Percentiles rank a stretch among this genome's conserved stretches.
Evolutionary conservation across 1,284 basidiomycete species (phyloP).

Genomic region (Ceratobasidium sp.): DNA sequence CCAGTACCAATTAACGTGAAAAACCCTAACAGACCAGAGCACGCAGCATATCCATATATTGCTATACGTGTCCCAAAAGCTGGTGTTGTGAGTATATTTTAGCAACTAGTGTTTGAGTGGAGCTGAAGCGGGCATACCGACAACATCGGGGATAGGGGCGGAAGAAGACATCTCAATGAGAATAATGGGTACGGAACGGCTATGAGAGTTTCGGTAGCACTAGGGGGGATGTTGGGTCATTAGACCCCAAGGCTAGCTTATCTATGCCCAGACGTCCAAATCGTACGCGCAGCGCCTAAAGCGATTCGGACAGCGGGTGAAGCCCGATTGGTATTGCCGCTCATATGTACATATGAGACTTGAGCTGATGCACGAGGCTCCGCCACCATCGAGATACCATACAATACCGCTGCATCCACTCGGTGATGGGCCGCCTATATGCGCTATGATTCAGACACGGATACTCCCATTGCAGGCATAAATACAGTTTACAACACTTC

Average conservation of each 20-base stretch:
- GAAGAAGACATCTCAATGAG: constrained; percentile 29
- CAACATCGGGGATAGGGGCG: constrained; percentile 7
- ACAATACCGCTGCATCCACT: no score
- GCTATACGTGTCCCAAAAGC: constrained; percentile 30
- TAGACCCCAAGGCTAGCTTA: background rate
- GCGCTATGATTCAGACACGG: no score
- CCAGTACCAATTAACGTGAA: constrained; percentile 28
- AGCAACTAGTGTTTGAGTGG: background rate
- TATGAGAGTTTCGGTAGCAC: background rate
- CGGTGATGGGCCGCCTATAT: no score
- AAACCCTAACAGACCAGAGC: constrained; percentile 33
- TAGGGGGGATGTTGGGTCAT: background rate
- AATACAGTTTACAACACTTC: no score
- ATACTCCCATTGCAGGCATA: no score
- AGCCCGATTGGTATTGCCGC: background rate
- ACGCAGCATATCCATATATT: constrained; percentile 32
- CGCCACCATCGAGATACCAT: no score
- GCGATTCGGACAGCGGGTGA: background rate
- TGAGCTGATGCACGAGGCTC: no score
- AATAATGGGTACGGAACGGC: background rate
- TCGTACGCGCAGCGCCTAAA: background rate
- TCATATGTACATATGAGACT: no score
- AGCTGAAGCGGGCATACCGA: constrained; percentile 6
- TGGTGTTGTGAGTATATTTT: background rate
- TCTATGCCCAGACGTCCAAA: background rate